Percentiles rank a stretch among this genome's conserved stretches.
phyloP scores from a whole-genome alignment of 805 yeast species.

The Lipomyces starkeyi region DNA sequence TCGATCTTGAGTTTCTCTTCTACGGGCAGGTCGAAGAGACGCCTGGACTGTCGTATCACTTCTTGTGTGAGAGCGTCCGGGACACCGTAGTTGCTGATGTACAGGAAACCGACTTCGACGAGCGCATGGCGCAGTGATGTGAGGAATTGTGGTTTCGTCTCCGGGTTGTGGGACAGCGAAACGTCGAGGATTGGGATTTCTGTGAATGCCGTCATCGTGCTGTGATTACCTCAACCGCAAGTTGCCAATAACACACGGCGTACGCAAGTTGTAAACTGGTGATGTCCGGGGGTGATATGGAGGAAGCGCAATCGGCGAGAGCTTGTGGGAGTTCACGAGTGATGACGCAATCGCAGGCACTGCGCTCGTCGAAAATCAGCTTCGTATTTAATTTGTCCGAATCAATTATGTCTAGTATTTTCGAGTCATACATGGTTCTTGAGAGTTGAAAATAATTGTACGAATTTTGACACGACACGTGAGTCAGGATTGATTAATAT shows the following conservation, averaged over 20 bases:
- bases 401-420: too few species aligned
- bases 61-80: slow-evolving; percentile 48
- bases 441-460: too few species aligned
- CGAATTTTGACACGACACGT: not conserved
- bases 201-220: slow-evolving; percentile 20
- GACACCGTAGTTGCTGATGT: slow-evolving; percentile 56
- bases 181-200: slow-evolving; percentile 56
- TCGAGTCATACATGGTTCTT: too few species aligned
- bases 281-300: too few species aligned
- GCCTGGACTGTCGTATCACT: slow-evolving; percentile 50
- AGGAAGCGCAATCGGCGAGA: not conserved
- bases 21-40: slow-evolving; percentile 56
- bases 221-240: not conserved
- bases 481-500: too few species aligned
- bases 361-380: too few species aligned
- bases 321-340: not conserved
- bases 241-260: not conserved
- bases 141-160: slow-evolving; percentile 53
- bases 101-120: slow-evolving; percentile 62
- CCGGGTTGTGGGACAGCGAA: slow-evolving; percentile 50
- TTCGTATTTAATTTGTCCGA: too few species aligned
- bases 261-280: too few species aligned
- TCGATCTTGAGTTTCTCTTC: slow-evolving; percentile 54
- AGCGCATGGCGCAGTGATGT: slow-evolving; percentile 52
- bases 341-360: not conserved